Evolutionary conservation across 2,329 filamentous ascomycete genomes (phyloP), one percentile per base, ranked within the genome.

Genomic region (Sporothrix sp.): DNA sequence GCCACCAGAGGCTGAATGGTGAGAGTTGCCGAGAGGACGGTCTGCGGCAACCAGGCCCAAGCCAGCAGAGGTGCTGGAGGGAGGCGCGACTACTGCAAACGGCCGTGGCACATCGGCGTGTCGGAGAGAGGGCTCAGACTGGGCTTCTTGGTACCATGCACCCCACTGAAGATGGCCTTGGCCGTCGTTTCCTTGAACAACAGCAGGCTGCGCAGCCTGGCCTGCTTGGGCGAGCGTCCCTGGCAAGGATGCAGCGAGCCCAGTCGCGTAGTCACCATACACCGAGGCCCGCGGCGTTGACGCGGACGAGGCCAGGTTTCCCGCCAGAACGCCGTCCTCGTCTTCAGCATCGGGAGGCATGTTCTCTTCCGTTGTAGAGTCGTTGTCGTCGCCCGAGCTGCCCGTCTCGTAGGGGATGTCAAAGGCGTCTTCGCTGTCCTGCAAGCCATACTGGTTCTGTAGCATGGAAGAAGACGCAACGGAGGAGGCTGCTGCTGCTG

Each of bases 211-310:
- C 1, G 63, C 63, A 30, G 62, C 18, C n/a, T 48, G 46, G 20
- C 50, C 33, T 0, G 14, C 2, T 2, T 48, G 44, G 1, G 32
- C 16, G 1, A 44, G n/a, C 27, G 33, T 21, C 7, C 36, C 28
- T 7, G 42, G 33, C 18, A 45, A 13, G 1, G 32, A 38, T 1
- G 38, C 1, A 4, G 46, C 11, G 14, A 48, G 37, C 2, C 44
- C 50, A 4, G 44, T 23, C 4, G 32, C 7, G 13, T 28, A 10
- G 25, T 55, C 56, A 7, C 54, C 54, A 54, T 71, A 69, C 40
- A 72, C 59, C 3, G 73, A 76, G 3, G 77, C 78, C 37, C 75
- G 70, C 1, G 79, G 79, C 0, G 78, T 82, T 7, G 73, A 69
- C 5, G 63, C 50, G 3, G 66, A 58, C 7, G 68, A 70, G 5